Evolutionary conservation across 2,329 filamentous ascomycete genomes (phyloP), one percentile per base, ranked within the genome.

Genomic region (Neonectria neomacrospora): DNA sequence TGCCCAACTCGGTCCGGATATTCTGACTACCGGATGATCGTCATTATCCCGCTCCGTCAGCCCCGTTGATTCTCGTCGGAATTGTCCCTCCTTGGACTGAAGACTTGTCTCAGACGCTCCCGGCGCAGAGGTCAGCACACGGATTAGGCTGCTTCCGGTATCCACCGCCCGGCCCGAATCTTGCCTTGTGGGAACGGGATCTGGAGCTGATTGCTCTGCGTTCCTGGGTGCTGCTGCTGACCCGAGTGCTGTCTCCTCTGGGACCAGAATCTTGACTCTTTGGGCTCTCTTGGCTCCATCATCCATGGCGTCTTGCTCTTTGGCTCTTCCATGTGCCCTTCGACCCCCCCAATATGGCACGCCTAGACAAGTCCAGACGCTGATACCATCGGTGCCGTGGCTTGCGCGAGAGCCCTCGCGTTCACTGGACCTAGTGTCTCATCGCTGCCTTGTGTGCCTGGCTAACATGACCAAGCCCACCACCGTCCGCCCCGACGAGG

Each of bases 361-460:
- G 34, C 14, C 34, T 7, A 20, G n/a, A 10, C 8, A 18, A 48
- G 54, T 39, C 54, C 39, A 63, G 60, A 54, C 34, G 48, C 20
- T 51, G 44, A 26, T 20, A 53, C 60, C 48, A 57, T 54, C 60
- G 41, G 54, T 26, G 44, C 44, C 14, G 42, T 58, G 41, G 60
- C 60, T 48, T 58, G 32, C 41, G 37, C 50, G 42, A 45, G 23
- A 45, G 23, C 44, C 42, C 30, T 37, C 34, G 26, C 34, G 18
- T 30, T 53, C 48, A 16, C 51, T 45, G 30, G 7, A n/a, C 18
- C 44, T 58, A 63, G 60, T 42, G 53, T 47, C 26, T 44, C 54
- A 58, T 37, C 10, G n/a, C 22, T 18, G n/a, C 11, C 55, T 58
- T 50, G 48, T 20, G 50, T 62, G 48, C 60, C 50, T 62, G 54